phyloP scores from a whole-genome alignment of 495 filamentous ascomycete genomes.

The Jackrogersella minutella region DNA sequence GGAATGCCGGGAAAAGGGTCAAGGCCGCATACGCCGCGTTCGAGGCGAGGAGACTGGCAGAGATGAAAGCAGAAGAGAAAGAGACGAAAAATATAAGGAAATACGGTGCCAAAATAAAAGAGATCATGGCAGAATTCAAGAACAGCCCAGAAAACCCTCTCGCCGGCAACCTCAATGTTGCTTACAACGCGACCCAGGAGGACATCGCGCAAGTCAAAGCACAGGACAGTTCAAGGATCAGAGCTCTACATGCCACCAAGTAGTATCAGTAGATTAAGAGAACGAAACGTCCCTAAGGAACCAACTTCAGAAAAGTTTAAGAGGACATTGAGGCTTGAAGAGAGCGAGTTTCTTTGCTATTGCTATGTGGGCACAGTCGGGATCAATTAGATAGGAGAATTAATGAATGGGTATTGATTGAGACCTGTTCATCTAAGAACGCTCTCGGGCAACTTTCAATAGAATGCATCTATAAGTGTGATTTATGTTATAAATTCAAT shows the following conservation, averaged over 20 bases:
- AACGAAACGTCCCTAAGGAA: neutral
- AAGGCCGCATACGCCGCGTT: conserved; percentile 88
- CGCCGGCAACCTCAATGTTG: conserved; percentile 72
- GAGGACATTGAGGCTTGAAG: neutral
- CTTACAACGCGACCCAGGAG: conserved; percentile 78
- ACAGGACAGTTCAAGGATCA: conserved; percentile 76
- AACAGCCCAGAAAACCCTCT: conserved; percentile 93
- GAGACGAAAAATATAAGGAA: no score
- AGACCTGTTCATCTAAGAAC: neutral
- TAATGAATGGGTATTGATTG: neutral
- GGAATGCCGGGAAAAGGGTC: conserved; percentile 84
- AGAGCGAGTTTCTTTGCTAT: neutral
- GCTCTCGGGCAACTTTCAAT: neutral
- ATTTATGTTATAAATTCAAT: neutral
- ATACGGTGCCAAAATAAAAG: no score
- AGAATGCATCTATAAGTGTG: conserved; percentile 3
- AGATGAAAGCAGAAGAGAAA: conserved; percentile 77
- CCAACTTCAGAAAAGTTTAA: neutral
- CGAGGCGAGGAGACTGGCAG: conserved; percentile 82
- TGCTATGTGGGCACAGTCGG: neutral
- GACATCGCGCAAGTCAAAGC: conserved; percentile 74
- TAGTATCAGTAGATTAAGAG: conserved; percentile 12
- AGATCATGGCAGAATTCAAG: conserved; percentile 87
- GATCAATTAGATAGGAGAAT: neutral
- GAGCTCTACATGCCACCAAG: conserved; percentile 47